Percentiles rank a stretch among this genome's conserved stretches.
phyloP scores from a whole-genome alignment of 1,139 yeast species.

The Protomyces gravidus region DNA sequence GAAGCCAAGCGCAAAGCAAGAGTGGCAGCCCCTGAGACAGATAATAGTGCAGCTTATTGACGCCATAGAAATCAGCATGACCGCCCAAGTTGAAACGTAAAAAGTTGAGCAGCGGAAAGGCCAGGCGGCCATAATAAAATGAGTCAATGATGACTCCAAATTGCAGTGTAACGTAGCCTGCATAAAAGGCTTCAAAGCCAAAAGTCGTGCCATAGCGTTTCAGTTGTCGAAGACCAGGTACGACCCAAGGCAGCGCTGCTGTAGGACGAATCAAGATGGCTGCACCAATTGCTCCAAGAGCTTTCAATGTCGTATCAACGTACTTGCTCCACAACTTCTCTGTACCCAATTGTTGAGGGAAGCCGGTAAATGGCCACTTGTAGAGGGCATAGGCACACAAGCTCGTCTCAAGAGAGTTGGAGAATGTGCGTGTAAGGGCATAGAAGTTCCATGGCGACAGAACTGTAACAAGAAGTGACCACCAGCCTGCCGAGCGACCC shows the following conservation, averaged over 20 bases:
- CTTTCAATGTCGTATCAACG: constrained; percentile 1
- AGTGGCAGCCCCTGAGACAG: constrained; percentile 76
- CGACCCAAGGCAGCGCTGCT: constrained; percentile 69
- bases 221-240: constrained; percentile 27
- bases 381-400: constrained; percentile 66
- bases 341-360: constrained; percentile 28
- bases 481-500: constrained; percentile 33
- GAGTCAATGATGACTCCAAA: constrained; percentile 61
- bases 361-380: constrained; percentile 63
- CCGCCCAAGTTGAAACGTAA: constrained; percentile 70
- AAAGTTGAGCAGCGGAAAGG: constrained; percentile 66
- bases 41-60: constrained; percentile 82
- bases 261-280: constrained; percentile 78
- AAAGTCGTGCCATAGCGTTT: neutral
- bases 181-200: constrained; percentile 28
- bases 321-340: constrained; percentile 29
- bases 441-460: constrained; percentile 54
- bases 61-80: constrained; percentile 78
- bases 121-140: constrained; percentile 54
- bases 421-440: constrained; percentile 73
- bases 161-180: constrained; percentile 35
- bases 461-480: constrained; percentile 21
- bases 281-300: constrained; percentile 38
- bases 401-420: constrained; percentile 75
- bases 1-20: constrained; percentile 61